A percentile compares a stretch with the other conserved stretches of the same genome.
These are phyloP conservation scores for Lantana camara DNA, from an alignment of 257 asterid species.

Conservation along the genomic window DNA sequence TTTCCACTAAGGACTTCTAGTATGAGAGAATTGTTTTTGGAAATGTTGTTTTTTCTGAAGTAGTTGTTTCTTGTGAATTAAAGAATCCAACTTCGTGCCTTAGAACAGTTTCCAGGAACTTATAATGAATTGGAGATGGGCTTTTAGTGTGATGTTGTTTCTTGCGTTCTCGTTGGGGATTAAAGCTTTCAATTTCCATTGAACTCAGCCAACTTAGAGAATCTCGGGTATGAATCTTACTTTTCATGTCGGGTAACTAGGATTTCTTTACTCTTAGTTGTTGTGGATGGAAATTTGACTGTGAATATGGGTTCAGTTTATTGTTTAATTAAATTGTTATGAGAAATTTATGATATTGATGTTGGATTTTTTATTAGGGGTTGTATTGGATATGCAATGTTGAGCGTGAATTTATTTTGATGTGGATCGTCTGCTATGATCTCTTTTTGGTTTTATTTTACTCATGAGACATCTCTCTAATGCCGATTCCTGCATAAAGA, in stretches of 20 bases:
- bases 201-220: slow-evolving; percentile 44
- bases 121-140: slow-evolving; percentile 36
- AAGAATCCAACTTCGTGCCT: slow-evolving; percentile 92
- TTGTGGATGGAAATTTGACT: neutral
- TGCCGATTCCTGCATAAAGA: slow-evolving; percentile 44
- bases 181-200: slow-evolving; percentile 39
- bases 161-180: slow-evolving; percentile 27
- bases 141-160: slow-evolving; percentile 27
- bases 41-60: slow-evolving; percentile 77
- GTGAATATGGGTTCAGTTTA: neutral
- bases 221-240: slow-evolving; percentile 40
- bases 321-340: neutral
- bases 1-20: slow-evolving; percentile 90
- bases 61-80: slow-evolving; percentile 84
- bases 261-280: slow-evolving; percentile 11
- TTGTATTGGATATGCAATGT: neutral
- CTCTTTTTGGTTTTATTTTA: slow-evolving; percentile 15
- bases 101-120: slow-evolving; percentile 74
- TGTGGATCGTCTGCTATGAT: neutral
- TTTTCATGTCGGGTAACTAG: slow-evolving; percentile 13
- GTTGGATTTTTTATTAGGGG: slow-evolving; percentile 8
- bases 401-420: neutral
- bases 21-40: slow-evolving; percentile 76
- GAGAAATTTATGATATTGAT: slow-evolving; percentile 3
- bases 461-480: slow-evolving; percentile 30